Percentiles rank a stretch among this genome's conserved stretches.
These are phyloP conservation scores for Mortierella alpina DNA, from an alignment of 192 early-diverging fungal genomes.

Conservation along the genomic window DNA sequence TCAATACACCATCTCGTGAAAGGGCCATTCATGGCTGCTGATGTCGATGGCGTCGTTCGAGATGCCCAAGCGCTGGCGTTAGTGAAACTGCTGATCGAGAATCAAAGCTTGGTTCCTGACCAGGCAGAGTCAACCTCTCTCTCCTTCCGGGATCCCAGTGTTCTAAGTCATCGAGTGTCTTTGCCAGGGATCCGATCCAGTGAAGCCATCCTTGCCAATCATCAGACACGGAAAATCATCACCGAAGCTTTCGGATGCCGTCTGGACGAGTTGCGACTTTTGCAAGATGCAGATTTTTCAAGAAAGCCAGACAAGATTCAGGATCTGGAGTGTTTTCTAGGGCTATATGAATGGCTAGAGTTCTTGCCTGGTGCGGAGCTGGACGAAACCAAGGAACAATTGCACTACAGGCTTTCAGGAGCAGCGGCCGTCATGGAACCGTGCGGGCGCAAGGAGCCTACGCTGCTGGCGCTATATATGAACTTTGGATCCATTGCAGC, in stretches of 20 bases:
- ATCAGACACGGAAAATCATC: conserved; percentile 6
- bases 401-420: neutral
- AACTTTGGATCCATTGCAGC: conserved; percentile 41
- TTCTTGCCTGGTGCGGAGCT: conserved; percentile 44
- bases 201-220: conserved; percentile 15
- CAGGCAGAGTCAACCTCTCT: conserved; percentile 11
- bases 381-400: conserved; percentile 4
- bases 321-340: conserved; percentile 46
- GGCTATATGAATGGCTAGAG: conserved; percentile 50
- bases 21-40: conserved; percentile 28
- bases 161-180: conserved; percentile 18
- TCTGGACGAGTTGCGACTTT: conserved; percentile 26
- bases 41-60: conserved; percentile 10
- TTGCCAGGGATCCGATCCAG: conserved; percentile 37
- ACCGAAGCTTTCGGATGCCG: conserved; percentile 28
- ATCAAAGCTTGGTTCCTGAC: conserved; percentile 13
- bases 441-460: conserved; percentile 27
- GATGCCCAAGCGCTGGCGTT: conserved; percentile 49
- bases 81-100: conserved; percentile 29
- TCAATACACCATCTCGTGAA: conserved; percentile 43
- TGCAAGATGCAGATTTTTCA: conserved; percentile 40
- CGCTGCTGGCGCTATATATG: conserved; percentile 28
- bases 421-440: neutral
- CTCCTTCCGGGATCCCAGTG: conserved; percentile 31
- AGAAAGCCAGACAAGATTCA: conserved; percentile 48